Evolutionary conservation across 1,284 basidiomycete genomes (phyloP), one percentile per base, ranked within the genome.

Genomic region (Ustilago crameri): DNA sequence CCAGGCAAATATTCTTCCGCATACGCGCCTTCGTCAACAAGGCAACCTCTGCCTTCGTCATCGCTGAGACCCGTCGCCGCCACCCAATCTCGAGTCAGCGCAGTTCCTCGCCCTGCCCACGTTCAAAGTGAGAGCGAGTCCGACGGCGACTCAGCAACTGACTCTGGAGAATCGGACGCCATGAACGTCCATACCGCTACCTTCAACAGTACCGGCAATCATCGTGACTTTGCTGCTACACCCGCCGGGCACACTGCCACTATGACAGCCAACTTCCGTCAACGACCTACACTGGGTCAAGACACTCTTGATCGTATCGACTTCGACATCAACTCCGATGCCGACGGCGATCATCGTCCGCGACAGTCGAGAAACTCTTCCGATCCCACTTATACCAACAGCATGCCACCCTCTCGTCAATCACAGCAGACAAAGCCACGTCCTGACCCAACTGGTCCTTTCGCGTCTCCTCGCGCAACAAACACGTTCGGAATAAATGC

Each of bases 151-250:
- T 65, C 68, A 8, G 54, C 51, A 2, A 71, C 55, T 46, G 72
- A 68, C 20, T 73, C 70, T 4, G 70, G 35, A 9, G 67, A 66
- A 5, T 65, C 61, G 7, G 58, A 59, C 26, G 54, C 46, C n/a
- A 58, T 63, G 42, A 47, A 61, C 9, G 47, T 60, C 23, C 59
- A 38, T 40, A 60, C 50, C n/a, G 50, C 62, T 17, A 55, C 51
- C 15, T 65, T 52, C 51, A 61, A 58, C 54, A 67, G 65, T 38
- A 76, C 74, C 0, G 74, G 74, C 43, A 76, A 76, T 34, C 74
- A 76, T 27, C 55, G 64, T 34, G 66, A 53, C 23, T 71, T 74
- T 50, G 65, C 65, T 12, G 66, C 68, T 10, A 76, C 67, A 2
- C 67, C 61, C 8, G 66, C 61, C 15, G 63, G 59, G 1, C 68